These are phyloP conservation scores for Zea luxurians DNA, from an alignment of 176 grass and related monocot genomes.

Conservation along the genomic window DNA sequence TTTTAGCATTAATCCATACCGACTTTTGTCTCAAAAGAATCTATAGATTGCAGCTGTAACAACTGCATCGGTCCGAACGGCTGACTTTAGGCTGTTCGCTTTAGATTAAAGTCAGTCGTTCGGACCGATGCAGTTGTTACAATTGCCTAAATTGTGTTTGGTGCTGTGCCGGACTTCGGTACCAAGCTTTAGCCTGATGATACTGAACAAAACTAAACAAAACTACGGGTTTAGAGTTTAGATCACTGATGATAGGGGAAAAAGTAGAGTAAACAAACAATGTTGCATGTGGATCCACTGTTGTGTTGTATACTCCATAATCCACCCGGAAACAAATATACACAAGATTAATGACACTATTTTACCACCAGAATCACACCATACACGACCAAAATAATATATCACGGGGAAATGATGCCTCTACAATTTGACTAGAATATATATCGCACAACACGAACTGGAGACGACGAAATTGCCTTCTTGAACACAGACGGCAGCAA, in stretches of 20 bases:
- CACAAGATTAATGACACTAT: conserved; percentile 29
- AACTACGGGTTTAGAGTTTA: not conserved
- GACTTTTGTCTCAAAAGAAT: too few species aligned
- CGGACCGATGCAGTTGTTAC: too few species aligned
- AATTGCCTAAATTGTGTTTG: not conserved
- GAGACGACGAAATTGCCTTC: not conserved
- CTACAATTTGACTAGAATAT: conserved; percentile 38
- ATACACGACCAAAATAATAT: conserved; percentile 45
- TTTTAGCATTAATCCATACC: not conserved
- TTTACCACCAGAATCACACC: conserved; percentile 18
- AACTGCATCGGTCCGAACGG: too few species aligned
- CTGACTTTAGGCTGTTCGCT: too few species aligned
- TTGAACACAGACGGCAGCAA: not conserved
- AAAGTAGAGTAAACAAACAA: not conserved
- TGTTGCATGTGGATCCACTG: not conserved
- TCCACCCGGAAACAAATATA: conserved; percentile 21
- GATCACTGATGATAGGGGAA: not conserved
- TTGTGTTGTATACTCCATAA: conserved; percentile 29
- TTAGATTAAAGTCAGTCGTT: too few species aligned
- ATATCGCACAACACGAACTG: conserved; percentile 24
- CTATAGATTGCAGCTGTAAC: too few species aligned
- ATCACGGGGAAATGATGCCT: not conserved
- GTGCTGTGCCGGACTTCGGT: not conserved
- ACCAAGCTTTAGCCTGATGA: not conserved
- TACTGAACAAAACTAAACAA: not conserved